phyloP scores from a whole-genome alignment of 2,329 filamentous ascomycete genomes.

The Ophiostoma fasciatum region DNA sequence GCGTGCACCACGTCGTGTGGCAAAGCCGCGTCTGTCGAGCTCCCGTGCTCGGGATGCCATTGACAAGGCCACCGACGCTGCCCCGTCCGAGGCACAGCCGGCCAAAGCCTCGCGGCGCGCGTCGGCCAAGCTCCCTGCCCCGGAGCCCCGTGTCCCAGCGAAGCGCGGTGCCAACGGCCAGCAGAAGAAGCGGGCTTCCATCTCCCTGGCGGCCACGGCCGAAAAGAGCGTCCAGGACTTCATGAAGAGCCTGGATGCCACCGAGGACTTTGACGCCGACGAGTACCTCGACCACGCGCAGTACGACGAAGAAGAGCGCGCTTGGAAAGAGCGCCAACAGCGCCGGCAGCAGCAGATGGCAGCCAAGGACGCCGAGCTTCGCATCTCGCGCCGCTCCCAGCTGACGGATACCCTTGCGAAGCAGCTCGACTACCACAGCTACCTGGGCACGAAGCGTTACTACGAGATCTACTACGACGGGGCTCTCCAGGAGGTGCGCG shows the following conservation, averaged over 20 bases:
- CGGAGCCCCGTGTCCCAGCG: constrained; percentile 29
- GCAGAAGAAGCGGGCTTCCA: constrained; percentile 31
- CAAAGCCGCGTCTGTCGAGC: constrained; percentile 10
- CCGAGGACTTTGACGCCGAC: constrained; percentile 4
- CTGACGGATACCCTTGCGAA: constrained; percentile 41
- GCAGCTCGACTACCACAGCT: constrained; percentile 53
- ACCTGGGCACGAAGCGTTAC: constrained; percentile 61
- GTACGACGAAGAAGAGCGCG: constrained; percentile 26
- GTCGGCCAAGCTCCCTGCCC: constrained; percentile 29
- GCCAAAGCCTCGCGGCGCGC: constrained; percentile 35
- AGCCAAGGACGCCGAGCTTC: constrained; percentile 41
- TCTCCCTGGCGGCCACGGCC: constrained; percentile 21
- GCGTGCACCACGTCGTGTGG: constrained; percentile 5
- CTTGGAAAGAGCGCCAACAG: constrained; percentile 39
- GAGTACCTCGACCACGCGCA: constrained; percentile 27
- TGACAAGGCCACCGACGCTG: constrained; percentile 33
- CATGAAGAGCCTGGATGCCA: constrained; percentile 31
- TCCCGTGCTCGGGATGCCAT: constrained; percentile 31
- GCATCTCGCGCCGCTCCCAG: constrained; percentile 46
- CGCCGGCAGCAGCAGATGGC: constrained; percentile 59
- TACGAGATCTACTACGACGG: constrained; percentile 63
- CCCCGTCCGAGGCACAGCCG: constrained; percentile 8
- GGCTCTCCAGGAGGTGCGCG: constrained; percentile 74
- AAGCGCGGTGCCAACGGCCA: constrained; percentile 47
- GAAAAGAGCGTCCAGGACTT: constrained; percentile 54